Conservation (phyloP, 768 basidiomycete species). For the Rhizopogon vinicolor region DNA sequence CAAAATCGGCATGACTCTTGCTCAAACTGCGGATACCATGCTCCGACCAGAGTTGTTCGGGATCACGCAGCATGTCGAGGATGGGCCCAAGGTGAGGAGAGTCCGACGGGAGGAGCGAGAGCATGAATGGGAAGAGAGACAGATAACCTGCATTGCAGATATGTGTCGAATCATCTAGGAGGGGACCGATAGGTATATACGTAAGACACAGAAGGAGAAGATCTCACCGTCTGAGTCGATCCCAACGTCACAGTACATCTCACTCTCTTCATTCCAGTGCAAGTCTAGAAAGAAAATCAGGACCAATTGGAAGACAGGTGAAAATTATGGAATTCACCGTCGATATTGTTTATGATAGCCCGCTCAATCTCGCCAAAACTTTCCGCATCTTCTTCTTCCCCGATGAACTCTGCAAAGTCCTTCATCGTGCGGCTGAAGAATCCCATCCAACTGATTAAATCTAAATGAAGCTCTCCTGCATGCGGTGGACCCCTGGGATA, state of each 20-base stretch:
- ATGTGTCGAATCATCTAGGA: conserved; percentile 76
- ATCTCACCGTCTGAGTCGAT: conserved; percentile 76
- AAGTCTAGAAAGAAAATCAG: conserved; percentile 49
- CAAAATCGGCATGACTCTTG: conserved; percentile 85
- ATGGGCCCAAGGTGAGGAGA: conserved; percentile 82
- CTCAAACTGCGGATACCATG: conserved; percentile 89
- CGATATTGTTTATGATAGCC: conserved; percentile 81
- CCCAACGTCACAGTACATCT: conserved; percentile 92
- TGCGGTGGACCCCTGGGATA: conserved; percentile 90
- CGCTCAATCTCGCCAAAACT: conserved; percentile 75
- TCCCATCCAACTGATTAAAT: conserved; percentile 94
- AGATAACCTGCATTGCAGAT: conserved; percentile 92
- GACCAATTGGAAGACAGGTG: background rate
- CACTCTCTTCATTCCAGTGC: conserved; percentile 84
- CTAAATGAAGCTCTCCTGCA: conserved; percentile 88
- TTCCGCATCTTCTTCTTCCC: conserved; percentile 77
- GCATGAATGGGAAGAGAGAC: conserved; percentile 89
- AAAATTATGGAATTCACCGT: conserved; percentile 44
- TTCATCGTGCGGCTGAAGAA: conserved; percentile 95
- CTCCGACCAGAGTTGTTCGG: conserved; percentile 86
- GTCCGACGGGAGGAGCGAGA: conserved; percentile 68
- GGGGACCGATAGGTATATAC: background rate
- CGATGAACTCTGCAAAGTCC: conserved; percentile 82
- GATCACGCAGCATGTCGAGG: conserved; percentile 74
- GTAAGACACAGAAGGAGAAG: background rate